Evolutionary conservation across 371 early-diverging fungal species (phyloP).

Genomic region (Mucor circinelloides): DNA sequence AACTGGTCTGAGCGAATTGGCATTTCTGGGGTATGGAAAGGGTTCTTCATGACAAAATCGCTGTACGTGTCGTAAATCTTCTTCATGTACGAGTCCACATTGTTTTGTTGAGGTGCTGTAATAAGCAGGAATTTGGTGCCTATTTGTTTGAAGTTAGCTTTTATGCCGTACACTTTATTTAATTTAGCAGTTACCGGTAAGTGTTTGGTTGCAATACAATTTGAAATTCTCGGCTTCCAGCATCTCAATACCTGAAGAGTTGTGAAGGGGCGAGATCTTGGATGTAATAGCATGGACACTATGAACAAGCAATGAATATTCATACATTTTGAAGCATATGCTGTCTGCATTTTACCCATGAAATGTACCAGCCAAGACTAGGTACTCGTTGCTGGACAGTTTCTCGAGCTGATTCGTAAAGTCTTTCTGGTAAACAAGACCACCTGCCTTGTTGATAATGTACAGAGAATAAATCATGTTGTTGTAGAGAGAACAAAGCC

Average conservation of each 20-base stretch:
- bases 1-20: conserved; percentile 97
- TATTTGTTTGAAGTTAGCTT: conserved; percentile 21
- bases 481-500: background rate
- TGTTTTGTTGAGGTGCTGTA: conserved; percentile 76
- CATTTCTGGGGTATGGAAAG: conserved; percentile 99
- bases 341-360: conserved; percentile 71
- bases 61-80: conserved; percentile 89
- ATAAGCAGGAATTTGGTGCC: conserved; percentile 94
- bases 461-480: conserved; percentile 89
- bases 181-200: conserved; percentile 71
- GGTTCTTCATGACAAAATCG: conserved; percentile 98
- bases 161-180: background rate
- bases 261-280: conserved; percentile 85
- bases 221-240: conserved; percentile 91
- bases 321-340: background rate
- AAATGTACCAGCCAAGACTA: conserved; percentile 96
- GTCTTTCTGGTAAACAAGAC: conserved; percentile 92
- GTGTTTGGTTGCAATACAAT: conserved; percentile 90
- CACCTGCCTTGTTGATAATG: conserved; percentile 97
- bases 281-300: conserved; percentile 97
- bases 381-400: conserved; percentile 92
- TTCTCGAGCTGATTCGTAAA: conserved; percentile 81
- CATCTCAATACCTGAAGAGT: conserved; percentile 86
- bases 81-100: conserved; percentile 73
- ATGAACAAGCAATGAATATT: background rate